These are phyloP conservation scores for Cucumis cinereus DNA, from an alignment of 306 rosid species.

Conservation along the genomic window DNA sequence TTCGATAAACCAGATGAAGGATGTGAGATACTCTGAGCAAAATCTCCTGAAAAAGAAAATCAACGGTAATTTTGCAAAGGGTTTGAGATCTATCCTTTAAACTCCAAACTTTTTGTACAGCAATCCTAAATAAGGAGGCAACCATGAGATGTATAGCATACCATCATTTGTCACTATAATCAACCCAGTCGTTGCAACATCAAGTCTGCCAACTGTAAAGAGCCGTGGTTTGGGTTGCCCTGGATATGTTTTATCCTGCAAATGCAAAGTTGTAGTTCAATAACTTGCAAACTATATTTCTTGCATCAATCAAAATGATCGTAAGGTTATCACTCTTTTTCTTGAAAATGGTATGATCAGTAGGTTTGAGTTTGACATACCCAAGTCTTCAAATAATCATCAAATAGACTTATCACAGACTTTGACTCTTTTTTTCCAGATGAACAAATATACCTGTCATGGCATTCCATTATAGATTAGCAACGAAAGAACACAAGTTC, in stretches of 20 bases:
- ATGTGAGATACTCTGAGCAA: slow-evolving; percentile 72
- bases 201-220: slow-evolving; percentile 93
- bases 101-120: not conserved
- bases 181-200: slow-evolving; percentile 92
- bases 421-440: slow-evolving; percentile 66
- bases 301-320: not conserved
- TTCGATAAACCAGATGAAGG: slow-evolving; percentile 76
- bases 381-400: slow-evolving; percentile 62
- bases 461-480: not conserved
- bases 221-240: slow-evolving; percentile 65
- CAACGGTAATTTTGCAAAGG: not conserved
- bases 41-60: slow-evolving; percentile 42
- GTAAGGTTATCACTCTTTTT: not conserved
- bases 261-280: not conserved
- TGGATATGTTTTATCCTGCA: slow-evolving; percentile 52
- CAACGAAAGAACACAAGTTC: not conserved
- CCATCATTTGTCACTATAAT: slow-evolving; percentile 94
- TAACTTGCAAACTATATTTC: not conserved
- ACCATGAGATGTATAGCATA: slow-evolving; percentile 1
- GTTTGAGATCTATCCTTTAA: not conserved
- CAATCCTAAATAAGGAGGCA: not conserved
- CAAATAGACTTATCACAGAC: slow-evolving; percentile 57
- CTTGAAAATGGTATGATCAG: not conserved
- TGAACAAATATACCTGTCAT: slow-evolving; percentile 71
- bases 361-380: slow-evolving; percentile 31